phyloP scores from a whole-genome alignment of 2,329 filamentous ascomycete genomes.

The Colletotrichum sp. region DNA sequence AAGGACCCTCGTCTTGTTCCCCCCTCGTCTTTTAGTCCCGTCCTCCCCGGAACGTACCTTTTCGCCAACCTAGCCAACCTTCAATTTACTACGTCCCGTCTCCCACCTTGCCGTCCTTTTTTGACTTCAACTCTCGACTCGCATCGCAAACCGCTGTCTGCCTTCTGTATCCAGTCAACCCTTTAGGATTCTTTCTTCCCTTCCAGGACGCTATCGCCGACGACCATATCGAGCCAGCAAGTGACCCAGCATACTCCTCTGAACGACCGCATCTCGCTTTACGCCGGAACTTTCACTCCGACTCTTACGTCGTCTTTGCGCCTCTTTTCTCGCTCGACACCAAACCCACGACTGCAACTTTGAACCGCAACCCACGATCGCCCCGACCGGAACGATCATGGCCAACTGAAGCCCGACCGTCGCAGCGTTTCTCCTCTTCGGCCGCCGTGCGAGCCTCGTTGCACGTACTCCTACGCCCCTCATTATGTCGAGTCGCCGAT shows the following conservation, averaged over 20 bases:
- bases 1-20: conserved; percentile 14
- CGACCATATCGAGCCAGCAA: neutral
- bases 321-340: neutral
- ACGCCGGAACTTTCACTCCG: neutral
- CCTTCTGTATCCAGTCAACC: neutral
- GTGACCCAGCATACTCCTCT: neutral
- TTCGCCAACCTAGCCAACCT: neutral
- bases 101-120: neutral
- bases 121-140: conserved; percentile 15
- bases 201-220: neutral
- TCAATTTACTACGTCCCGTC: neutral
- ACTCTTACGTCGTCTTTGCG: neutral
- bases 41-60: conserved; percentile 14
- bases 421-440: conserved; percentile 4
- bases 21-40: conserved; percentile 12
- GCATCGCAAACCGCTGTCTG: neutral
- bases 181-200: neutral
- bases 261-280: neutral
- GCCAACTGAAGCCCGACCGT: neutral
- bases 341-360: neutral
- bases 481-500: conserved; percentile 23
- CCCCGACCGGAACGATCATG: neutral
- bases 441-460: conserved; percentile 21
- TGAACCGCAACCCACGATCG: neutral
- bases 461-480: conserved; percentile 4